Base-by-base conservation (phyloP, 768 basidiomycete genomes). In the Thelephora ganbajun region DNA sequence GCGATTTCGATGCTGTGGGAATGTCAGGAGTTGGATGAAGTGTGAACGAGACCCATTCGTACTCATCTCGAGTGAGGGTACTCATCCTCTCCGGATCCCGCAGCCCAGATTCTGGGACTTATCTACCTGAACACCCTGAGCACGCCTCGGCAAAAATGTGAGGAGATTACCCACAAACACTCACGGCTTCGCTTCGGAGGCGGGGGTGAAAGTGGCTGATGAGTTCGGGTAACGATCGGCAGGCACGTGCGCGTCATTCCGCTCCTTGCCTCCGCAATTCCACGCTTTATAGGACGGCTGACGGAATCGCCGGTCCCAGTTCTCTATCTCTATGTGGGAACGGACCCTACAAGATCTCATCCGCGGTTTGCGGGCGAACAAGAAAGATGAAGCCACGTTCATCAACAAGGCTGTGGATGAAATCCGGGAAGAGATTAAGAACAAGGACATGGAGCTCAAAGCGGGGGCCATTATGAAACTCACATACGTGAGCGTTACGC, bases 381-480 rank as follows among this genome's bases (percentile, higher is more conserved):
- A 93, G 73, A 79, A 80, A 57, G 88, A 93, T 70, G 88, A 94
- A 64, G 70, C 79, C 58, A 86, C 83, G 61, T 96, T 97, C 63
- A 88, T 98, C 54, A 78, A 83, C 0, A 83, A 85, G 56, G 91
- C 91, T 5, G 80, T 97, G n/a, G 82, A 89, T 47, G 96, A 98
- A 69, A 94, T 96, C 57, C 71, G 89, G 54, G 72, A 75, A 50
- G 96, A 99, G 68, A 80, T 98, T 59, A 85, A 80, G 67, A 77
- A 76, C 59, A 89, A 89, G 56, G 96, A 98, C 60, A 94, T 97
- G 89, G 90, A 89, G 54, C 73, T 98, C 55, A 99, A 99, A 66
- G 91, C 92, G 0, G 92, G 74, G 12, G 96, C 94, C 0, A 80
- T 97, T 30, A 70, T 98, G 63, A 99, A 99, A 66, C 79, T 98